Conservation (phyloP, 768 basidiomycete genomes). For the Lyophyllum shimeji region DNA sequence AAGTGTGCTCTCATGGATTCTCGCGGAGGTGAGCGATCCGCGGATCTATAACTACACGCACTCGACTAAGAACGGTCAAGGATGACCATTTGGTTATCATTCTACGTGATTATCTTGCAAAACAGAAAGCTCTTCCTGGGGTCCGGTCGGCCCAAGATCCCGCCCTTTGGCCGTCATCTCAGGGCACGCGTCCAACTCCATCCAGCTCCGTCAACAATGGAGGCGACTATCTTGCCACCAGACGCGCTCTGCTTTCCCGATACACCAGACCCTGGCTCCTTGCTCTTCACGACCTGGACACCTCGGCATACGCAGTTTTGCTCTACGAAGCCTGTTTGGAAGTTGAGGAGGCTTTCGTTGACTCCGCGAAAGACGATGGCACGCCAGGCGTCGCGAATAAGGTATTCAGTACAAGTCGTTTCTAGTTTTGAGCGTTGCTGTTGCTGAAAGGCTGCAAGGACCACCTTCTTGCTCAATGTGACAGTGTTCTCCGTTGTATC, state of each 20-base stretch:
- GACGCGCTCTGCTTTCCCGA: constrained; percentile 49
- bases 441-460: neutral
- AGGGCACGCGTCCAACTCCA: constrained; percentile 33
- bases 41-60: neutral
- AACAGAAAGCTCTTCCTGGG: constrained; percentile 60
- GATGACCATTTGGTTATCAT: constrained; percentile 67
- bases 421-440: neutral
- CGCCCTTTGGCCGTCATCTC: constrained; percentile 55
- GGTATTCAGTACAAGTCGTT: constrained; percentile 5
- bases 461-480: constrained; percentile 23
- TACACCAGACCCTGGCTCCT: constrained; percentile 71
- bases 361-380: constrained; percentile 13
- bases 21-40: constrained; percentile 54
- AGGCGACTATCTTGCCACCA: constrained; percentile 65
- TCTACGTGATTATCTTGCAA: constrained; percentile 66
- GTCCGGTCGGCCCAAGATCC: constrained; percentile 46
- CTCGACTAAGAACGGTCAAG: constrained; percentile 29
- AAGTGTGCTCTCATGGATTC: constrained; percentile 65
- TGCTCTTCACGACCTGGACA: constrained; percentile 64
- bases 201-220: constrained; percentile 54
- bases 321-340: constrained; percentile 57
- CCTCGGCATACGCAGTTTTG: constrained; percentile 47
- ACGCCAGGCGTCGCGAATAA: constrained; percentile 10
- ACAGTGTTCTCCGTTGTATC: constrained; percentile 49
- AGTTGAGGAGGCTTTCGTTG: constrained; percentile 29